Conservation (phyloP, 2,329 filamentous ascomycete genomes). For the Colletotrichum graminicola region DNA sequence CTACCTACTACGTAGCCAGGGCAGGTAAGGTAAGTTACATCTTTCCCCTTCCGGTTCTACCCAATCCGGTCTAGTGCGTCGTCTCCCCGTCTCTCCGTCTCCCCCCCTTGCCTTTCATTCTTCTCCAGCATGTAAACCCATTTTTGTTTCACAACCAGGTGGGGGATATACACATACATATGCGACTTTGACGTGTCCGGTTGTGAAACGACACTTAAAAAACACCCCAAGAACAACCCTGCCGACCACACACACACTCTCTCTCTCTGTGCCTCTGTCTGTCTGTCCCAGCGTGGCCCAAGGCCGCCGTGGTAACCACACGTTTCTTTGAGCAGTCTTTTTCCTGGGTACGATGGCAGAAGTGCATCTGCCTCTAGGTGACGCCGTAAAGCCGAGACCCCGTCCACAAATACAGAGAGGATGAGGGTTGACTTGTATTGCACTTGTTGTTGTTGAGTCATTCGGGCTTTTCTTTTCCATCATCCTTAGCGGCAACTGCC, state of each 20-base stretch:
- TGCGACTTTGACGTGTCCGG: slow-evolving; percentile 7
- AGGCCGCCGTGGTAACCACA: too few relatives aligned
- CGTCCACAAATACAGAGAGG: background rate
- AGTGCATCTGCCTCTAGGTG: background rate
- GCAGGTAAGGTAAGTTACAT: too few relatives aligned
- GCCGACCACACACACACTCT: too few relatives aligned
- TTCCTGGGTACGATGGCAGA: background rate
- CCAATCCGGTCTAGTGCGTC: background rate
- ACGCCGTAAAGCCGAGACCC: background rate
- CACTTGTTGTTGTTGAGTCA: background rate
- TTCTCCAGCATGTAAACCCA: background rate
- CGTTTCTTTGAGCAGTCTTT: background rate
- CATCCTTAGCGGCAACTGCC: background rate
- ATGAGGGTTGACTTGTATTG: background rate
- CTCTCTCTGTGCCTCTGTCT: background rate
- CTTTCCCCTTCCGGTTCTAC: background rate
- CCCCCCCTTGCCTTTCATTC: background rate
- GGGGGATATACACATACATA: too few relatives aligned
- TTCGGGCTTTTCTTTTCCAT: background rate
- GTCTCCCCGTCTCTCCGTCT: too few relatives aligned
- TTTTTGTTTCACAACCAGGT: slow-evolving; percentile 23
- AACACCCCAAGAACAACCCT: background rate
- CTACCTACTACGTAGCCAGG: too few relatives aligned
- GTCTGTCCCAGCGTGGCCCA: background rate
- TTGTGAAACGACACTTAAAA: slow-evolving; percentile 21